These are phyloP conservation scores for Cercospora zeina DNA, from an alignment of 2,329 filamentous ascomycete genomes.

Conservation along the genomic window DNA sequence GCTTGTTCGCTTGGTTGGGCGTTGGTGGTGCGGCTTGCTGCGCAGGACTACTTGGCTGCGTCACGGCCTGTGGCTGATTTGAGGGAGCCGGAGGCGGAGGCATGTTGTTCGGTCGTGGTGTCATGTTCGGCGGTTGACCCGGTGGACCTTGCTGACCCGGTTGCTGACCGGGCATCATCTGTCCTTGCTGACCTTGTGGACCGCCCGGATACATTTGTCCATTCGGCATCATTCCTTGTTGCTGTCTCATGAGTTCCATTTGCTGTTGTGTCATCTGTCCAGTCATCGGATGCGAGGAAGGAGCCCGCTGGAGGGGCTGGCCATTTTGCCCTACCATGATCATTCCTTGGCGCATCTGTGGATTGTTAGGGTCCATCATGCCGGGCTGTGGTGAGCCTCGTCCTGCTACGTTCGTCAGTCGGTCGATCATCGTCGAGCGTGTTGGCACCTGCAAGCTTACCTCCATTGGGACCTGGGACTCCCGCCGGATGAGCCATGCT, in stretches of 20 bases:
- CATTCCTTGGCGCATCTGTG: slow-evolving; percentile 28
- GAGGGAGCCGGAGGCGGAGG: slow-evolving; percentile 52
- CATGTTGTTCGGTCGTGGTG: slow-evolving; percentile 68
- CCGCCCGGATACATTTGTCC: slow-evolving; percentile 37
- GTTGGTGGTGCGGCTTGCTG: slow-evolving; percentile 67
- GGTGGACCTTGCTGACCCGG: slow-evolving; percentile 50
- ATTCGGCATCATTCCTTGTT: slow-evolving; percentile 34
- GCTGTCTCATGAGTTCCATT: slow-evolving; percentile 45
- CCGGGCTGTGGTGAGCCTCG: slow-evolving; percentile 63
- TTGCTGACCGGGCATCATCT: slow-evolving; percentile 47
- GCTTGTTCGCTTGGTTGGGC: slow-evolving; percentile 70
- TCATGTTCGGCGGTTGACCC: slow-evolving; percentile 59
- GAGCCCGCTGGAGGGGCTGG: slow-evolving; percentile 40
- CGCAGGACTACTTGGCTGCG: slow-evolving; percentile 52
- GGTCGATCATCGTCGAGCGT: not conserved
- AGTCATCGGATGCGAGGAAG: slow-evolving; percentile 66
- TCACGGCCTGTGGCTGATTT: slow-evolving; percentile 44
- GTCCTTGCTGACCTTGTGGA: slow-evolving; percentile 42
- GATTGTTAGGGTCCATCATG: slow-evolving; percentile 53
- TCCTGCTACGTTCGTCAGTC: slow-evolving; percentile 56
- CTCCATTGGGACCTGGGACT: slow-evolving; percentile 47
- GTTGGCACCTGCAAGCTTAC: slow-evolving; percentile 43
- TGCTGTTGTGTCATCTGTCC: slow-evolving; percentile 53
- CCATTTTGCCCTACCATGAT: slow-evolving; percentile 29
- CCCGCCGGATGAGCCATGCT: slow-evolving; percentile 56